Evolutionary conservation across 2,329 filamentous ascomycete genomes (phyloP).

Genomic region (Dactylellina haptotyla): DNA sequence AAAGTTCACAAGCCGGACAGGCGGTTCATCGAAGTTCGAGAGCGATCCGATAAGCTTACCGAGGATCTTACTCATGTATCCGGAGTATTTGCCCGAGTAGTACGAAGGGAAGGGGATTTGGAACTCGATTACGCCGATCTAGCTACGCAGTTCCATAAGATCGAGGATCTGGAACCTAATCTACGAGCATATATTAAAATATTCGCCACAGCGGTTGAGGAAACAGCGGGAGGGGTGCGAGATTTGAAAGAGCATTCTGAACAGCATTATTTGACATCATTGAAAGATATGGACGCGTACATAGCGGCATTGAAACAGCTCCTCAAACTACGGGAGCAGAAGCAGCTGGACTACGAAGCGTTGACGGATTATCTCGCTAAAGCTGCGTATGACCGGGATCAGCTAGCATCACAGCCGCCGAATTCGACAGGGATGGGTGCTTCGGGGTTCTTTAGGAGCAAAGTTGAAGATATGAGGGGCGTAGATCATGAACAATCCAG

Average conservation of each 20-base stretch:
- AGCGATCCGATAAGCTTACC: constrained; percentile 91
- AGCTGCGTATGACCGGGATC: constrained; percentile 85
- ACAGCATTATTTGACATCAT: constrained; percentile 90
- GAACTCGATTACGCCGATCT: constrained; percentile 89
- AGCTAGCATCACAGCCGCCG: constrained; percentile 66
- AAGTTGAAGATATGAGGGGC: constrained; percentile 94
- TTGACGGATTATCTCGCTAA: constrained; percentile 95
- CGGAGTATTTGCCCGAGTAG: constrained; percentile 92
- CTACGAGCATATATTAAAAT: constrained; percentile 83
- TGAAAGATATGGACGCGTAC: constrained; percentile 96
- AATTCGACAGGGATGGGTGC: constrained; percentile 68
- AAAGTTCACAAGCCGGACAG: constrained; percentile 96
- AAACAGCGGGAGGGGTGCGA: constrained; percentile 80
- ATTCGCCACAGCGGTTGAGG: constrained; percentile 86
- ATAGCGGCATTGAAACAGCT: constrained; percentile 85
- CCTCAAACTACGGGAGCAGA: constrained; percentile 92
- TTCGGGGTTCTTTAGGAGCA: constrained; percentile 86
- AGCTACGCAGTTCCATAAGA: constrained; percentile 92
- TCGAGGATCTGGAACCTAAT: constrained; percentile 86
- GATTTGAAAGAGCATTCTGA: constrained; percentile 90
- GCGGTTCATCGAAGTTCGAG: constrained; percentile 91
- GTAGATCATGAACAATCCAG: constrained; percentile 95
- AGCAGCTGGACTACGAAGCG: constrained; percentile 96
- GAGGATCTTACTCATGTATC: constrained; percentile 93
- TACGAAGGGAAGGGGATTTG: constrained; percentile 84